Evolutionary conservation across 1,284 basidiomycete genomes (phyloP).

Genomic region (Ceratobasidium sp.): DNA sequence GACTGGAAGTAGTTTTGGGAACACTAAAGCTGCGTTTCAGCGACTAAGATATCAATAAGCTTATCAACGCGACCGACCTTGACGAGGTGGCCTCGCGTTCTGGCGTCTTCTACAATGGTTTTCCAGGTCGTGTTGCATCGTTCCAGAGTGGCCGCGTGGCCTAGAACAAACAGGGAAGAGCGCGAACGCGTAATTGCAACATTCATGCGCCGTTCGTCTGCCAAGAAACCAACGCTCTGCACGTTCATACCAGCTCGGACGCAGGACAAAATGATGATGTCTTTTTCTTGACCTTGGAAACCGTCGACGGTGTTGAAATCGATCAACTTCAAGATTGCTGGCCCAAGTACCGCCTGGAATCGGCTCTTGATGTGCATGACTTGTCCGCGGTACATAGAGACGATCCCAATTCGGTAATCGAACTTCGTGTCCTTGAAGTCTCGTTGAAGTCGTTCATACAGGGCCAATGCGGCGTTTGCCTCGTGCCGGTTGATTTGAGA

Average conservation of each 20-base stretch:
- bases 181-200: constrained; percentile 96
- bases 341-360: constrained; percentile 82
- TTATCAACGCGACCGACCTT: constrained; percentile 56
- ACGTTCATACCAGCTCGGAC: constrained; percentile 90
- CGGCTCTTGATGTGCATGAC: constrained; percentile 79
- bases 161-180: constrained; percentile 93
- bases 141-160: constrained; percentile 88
- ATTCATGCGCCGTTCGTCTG: constrained; percentile 91
- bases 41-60: not conserved
- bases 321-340: constrained; percentile 77
- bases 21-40: constrained; percentile 9
- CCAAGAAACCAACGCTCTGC: constrained; percentile 87
- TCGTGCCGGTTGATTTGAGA: constrained; percentile 87
- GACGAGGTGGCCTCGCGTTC: constrained; percentile 60
- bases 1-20: constrained; percentile 3
- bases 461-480: constrained; percentile 79
- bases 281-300: constrained; percentile 98
- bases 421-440: constrained; percentile 78
- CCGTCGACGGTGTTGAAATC: constrained; percentile 99
- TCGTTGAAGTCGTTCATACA: constrained; percentile 80
- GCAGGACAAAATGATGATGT: constrained; percentile 94
- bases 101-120: constrained; percentile 82
- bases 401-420: constrained; percentile 86
- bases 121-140: constrained; percentile 86
- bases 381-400: constrained; percentile 97